Percentiles rank a stretch among this genome's conserved stretches.
phyloP scores from a whole-genome alignment of 2,329 filamentous ascomycete species.

The Chaetomiaceae sp. region DNA sequence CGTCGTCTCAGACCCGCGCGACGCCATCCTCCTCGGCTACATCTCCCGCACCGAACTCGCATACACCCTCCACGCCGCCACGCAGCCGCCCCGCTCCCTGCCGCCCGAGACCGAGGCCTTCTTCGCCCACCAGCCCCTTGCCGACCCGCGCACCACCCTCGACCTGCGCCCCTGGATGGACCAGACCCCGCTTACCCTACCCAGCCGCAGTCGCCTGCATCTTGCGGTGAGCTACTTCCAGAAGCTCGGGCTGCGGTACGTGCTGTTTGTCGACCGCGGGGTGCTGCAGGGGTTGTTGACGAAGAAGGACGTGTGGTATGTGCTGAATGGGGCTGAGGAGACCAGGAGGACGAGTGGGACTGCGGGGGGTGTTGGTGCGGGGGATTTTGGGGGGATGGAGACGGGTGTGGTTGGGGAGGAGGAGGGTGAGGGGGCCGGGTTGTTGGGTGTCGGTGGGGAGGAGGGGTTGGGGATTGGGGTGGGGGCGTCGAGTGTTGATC shows the following conservation, averaged over 20 bases:
- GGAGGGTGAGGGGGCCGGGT: constrained; percentile 22
- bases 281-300: constrained; percentile 80
- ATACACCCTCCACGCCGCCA: constrained; percentile 68
- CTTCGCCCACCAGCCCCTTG: constrained; percentile 78
- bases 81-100: constrained; percentile 52
- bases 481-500: constrained; percentile 18
- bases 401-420: constrained; percentile 19
- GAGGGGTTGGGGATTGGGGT: constrained; percentile 11
- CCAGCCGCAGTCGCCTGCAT: constrained; percentile 68
- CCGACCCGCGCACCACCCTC: constrained; percentile 70
- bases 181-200: constrained; percentile 90
- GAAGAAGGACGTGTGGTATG: constrained; percentile 96
- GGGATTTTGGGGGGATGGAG: not conserved
- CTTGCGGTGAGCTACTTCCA: constrained; percentile 93
- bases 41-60: constrained; percentile 87
- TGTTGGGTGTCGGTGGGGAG: constrained; percentile 21
- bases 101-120: constrained; percentile 70
- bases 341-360: constrained; percentile 38
- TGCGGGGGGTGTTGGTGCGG: not conserved
- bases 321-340: constrained; percentile 73
- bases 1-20: constrained; percentile 71
- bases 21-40: constrained; percentile 81
- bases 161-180: constrained; percentile 98
- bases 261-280: constrained; percentile 80
- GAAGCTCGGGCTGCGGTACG: constrained; percentile 84